Evolutionary conservation across 345 rosid species (phyloP).

Genomic region (Rhizophora mangle): DNA sequence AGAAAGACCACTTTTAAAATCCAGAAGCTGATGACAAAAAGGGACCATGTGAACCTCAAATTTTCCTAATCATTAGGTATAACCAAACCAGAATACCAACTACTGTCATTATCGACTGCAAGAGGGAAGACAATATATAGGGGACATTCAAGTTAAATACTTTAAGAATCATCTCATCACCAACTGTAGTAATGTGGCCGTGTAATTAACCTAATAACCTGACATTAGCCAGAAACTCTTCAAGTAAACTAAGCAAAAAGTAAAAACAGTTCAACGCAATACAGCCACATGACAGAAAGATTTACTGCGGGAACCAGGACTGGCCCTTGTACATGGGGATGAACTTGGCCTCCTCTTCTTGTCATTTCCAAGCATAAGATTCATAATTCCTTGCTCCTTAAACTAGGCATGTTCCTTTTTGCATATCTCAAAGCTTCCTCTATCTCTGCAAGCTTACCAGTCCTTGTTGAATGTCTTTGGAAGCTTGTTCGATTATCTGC

Average conservation of each 20-base stretch:
- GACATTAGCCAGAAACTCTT: no score
- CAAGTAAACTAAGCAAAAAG: neutral
- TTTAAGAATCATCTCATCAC: neutral
- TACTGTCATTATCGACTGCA: no score
- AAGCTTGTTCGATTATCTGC: slow-evolving; percentile 12
- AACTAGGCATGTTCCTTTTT: slow-evolving; percentile 27
- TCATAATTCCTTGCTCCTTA: slow-evolving; percentile 32
- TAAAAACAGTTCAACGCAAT: slow-evolving; percentile 7
- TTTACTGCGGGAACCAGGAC: slow-evolving; percentile 28
- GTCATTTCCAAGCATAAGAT: slow-evolving; percentile 27
- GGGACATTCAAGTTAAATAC: neutral
- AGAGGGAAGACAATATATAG: no score
- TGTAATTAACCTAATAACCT: no score
- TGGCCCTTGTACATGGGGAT: slow-evolving; percentile 36
- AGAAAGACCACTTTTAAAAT: no score
- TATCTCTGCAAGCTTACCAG: slow-evolving; percentile 16
- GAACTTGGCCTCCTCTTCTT: slow-evolving; percentile 29
- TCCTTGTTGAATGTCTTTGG: slow-evolving; percentile 22
- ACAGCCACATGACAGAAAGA: slow-evolving; percentile 5
- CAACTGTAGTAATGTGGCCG: neutral
- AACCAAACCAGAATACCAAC: no score
- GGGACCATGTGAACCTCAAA: no score
- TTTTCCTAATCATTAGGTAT: no score
- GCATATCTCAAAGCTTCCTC: slow-evolving; percentile 35
- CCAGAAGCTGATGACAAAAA: no score